Evolutionary conservation across 1,284 basidiomycete species (phyloP).

Genomic region (Fomitopsis pinicola): DNA sequence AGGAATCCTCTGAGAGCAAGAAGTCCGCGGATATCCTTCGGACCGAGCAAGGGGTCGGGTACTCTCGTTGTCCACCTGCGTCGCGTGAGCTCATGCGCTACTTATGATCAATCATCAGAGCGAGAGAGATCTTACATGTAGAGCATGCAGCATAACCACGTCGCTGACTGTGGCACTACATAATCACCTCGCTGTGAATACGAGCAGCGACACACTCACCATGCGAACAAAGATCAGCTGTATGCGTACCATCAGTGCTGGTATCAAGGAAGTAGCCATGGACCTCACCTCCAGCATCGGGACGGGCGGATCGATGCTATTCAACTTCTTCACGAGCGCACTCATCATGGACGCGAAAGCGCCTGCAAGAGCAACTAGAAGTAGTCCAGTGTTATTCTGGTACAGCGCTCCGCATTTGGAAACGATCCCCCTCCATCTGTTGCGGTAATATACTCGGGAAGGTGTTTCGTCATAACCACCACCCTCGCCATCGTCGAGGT

Average conservation of each 20-base stretch:
- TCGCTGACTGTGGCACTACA: conserved; percentile 30
- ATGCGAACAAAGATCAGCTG: conserved; percentile 48
- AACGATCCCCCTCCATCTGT: too few species aligned
- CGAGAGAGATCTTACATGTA: conserved; percentile 30
- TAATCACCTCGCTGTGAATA: not conserved
- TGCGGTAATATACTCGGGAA: too few species aligned
- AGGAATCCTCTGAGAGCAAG: conserved; percentile 58
- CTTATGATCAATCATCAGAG: not conserved
- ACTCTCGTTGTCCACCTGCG: conserved; percentile 46
- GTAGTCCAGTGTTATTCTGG: too few species aligned
- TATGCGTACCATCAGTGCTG: not conserved
- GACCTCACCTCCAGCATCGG: conserved; percentile 49
- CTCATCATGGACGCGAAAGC: conserved; percentile 62
- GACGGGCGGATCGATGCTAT: conserved; percentile 53
- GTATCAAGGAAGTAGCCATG: too few species aligned
- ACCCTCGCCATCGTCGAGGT: too few species aligned
- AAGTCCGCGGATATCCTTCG: conserved; percentile 57
- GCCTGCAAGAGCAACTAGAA: too few species aligned
- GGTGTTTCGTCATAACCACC: too few species aligned
- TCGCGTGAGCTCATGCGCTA: not conserved
- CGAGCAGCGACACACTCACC: conserved; percentile 26
- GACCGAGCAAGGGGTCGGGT: conserved; percentile 64
- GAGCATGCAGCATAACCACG: conserved; percentile 38
- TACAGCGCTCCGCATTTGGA: too few species aligned
- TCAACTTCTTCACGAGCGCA: conserved; percentile 57